These are phyloP conservation scores for Cystobasidium ongulense DNA, from an alignment of 768 basidiomycete species.

Conservation along the genomic window DNA sequence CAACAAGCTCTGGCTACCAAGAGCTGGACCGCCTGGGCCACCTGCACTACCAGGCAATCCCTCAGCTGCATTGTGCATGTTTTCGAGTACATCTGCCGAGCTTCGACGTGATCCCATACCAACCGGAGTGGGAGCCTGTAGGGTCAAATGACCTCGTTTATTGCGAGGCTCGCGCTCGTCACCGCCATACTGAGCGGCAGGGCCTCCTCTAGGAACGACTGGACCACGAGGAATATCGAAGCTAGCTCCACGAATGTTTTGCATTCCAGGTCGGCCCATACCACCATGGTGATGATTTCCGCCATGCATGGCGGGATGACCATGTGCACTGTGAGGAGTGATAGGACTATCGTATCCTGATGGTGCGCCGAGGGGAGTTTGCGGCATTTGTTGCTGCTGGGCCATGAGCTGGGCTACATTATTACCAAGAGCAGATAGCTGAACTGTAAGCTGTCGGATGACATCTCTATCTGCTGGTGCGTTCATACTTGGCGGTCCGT, in stretches of 20 bases:
- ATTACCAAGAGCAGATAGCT: slow-evolving; percentile 25
- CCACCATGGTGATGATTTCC: not conserved
- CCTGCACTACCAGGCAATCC: slow-evolving; percentile 11
- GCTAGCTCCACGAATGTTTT: not conserved
- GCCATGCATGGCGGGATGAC: not conserved
- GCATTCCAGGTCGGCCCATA: slow-evolving; percentile 7
- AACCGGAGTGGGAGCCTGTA: slow-evolving; percentile 25
- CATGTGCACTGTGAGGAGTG: not conserved
- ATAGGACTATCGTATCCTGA: not conserved
- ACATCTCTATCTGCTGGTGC: slow-evolving; percentile 3
- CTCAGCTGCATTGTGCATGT: slow-evolving; percentile 29
- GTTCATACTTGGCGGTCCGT: not conserved
- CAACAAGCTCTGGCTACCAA: slow-evolving; percentile 17
- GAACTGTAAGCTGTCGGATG: slow-evolving; percentile 21
- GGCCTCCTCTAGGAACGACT: slow-evolving; percentile 7
- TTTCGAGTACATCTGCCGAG: slow-evolving; percentile 24
- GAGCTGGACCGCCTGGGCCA: slow-evolving; percentile 9
- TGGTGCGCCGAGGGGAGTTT: slow-evolving; percentile 1
- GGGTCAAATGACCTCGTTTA: not conserved
- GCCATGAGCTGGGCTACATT: slow-evolving; percentile 30
- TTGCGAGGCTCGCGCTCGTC: slow-evolving; percentile 15
- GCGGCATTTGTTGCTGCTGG: slow-evolving; percentile 16
- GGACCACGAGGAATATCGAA: slow-evolving; percentile 25
- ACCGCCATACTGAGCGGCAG: not conserved
- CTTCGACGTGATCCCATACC: slow-evolving; percentile 24